These are phyloP conservation scores for Zygotorulaspora danielsina DNA, from an alignment of 805 yeast species.

Conservation along the genomic window DNA sequence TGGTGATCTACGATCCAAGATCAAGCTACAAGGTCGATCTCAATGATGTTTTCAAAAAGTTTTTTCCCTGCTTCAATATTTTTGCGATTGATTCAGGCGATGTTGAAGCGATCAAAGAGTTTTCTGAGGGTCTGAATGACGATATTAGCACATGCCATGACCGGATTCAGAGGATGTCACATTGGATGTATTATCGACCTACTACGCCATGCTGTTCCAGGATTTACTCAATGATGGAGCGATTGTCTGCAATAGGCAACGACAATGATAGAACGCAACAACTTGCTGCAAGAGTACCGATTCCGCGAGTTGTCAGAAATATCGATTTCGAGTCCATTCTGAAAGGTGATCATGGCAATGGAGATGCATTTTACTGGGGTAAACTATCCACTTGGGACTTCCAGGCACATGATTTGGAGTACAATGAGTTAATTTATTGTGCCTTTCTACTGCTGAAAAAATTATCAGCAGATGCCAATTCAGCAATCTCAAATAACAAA, in stretches of 20 bases:
- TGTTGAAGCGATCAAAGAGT: conserved; percentile 2
- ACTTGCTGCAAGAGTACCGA: conserved; percentile 1
- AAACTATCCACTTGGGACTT: conserved; percentile 30
- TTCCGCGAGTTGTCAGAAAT: conserved; percentile 22
- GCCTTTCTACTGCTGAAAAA: conserved; percentile 24
- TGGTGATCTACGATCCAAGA: conserved; percentile 17
- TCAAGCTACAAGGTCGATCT: conserved; percentile 15
- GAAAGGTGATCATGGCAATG: conserved; percentile 3
- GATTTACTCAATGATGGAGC: conserved; percentile 31
- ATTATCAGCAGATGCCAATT: conserved; percentile 19
- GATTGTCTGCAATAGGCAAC: conserved; percentile 13
- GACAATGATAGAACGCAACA: neutral
- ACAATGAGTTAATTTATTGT: conserved; percentile 29
- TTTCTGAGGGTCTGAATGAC: conserved; percentile 4
- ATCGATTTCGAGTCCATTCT: conserved; percentile 18
- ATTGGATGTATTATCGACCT: conserved; percentile 31
- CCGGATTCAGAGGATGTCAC: conserved; percentile 27
- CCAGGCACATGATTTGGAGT: conserved; percentile 27
- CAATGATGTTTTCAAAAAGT: conserved; percentile 15
- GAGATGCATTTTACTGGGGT: conserved; percentile 17
- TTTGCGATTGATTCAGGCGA: conserved; percentile 16
- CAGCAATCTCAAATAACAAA: conserved; percentile 38
- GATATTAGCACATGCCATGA: conserved; percentile 10
- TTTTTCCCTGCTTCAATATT: conserved; percentile 28
- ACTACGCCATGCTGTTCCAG: conserved; percentile 14